A percentile compares a stretch with the other conserved stretches of the same genome.
phyloP scores from a whole-genome alignment of 1,139 yeast genomes.

The Yamadazyma diddensiae region DNA sequence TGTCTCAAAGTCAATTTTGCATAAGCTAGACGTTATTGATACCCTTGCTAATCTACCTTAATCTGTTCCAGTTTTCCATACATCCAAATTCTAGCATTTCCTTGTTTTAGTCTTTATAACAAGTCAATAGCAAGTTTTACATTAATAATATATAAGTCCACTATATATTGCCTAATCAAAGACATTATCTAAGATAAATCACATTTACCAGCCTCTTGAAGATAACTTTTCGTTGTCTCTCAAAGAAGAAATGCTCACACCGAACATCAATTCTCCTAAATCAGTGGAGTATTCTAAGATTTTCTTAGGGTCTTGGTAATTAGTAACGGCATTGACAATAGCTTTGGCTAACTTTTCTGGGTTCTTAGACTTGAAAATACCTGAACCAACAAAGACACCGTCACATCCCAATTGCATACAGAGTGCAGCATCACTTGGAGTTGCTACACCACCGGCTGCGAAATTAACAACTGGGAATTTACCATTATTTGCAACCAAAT shows the following conservation, averaged over 20 bases:
- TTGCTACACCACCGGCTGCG: constrained; percentile 90
- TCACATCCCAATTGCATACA: constrained; percentile 92
- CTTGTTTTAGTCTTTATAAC: no score
- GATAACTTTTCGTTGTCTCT: constrained; percentile 48
- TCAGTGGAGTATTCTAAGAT: constrained; percentile 72
- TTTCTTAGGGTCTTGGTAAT: constrained; percentile 62
- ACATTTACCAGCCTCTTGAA: constrained; percentile 49
- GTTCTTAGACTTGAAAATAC: constrained; percentile 74
- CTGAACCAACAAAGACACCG: constrained; percentile 90
- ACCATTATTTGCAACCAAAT: constrained; percentile 52
- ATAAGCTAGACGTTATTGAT: no score
- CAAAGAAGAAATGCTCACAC: constrained; percentile 55
- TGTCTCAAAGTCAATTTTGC: no score
- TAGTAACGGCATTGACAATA: constrained; percentile 78
- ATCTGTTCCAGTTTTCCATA: no score
- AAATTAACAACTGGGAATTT: constrained; percentile 82
- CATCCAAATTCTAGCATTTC: no score
- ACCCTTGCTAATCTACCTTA: no score
- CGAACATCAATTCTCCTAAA: constrained; percentile 75
- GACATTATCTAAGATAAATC: background rate
- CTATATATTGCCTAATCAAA: background rate
- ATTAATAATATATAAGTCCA: no score
- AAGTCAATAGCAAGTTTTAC: no score
- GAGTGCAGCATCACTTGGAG: constrained; percentile 86
- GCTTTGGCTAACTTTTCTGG: constrained; percentile 78